Percentiles rank a stretch among this genome's conserved stretches.
These are phyloP conservation scores for Nyssa sinensis DNA, from an alignment of 148 eudicot species.

Conservation along the genomic window DNA sequence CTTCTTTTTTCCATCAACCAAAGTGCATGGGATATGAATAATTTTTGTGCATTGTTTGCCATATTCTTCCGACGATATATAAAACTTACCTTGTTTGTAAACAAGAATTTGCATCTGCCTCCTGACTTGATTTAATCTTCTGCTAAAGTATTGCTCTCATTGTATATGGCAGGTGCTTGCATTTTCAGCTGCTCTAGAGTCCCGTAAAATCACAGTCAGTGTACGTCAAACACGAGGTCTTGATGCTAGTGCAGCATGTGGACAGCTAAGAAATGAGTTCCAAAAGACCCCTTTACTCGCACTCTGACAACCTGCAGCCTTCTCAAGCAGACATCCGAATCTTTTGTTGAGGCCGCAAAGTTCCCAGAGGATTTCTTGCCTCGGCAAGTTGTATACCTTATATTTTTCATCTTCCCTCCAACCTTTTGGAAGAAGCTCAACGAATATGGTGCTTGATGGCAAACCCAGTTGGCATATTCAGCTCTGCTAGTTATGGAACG, in stretches of 20 bases:
- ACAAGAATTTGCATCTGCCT: no score
- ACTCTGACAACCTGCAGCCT: conserved; percentile 25
- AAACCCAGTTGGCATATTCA: no score
- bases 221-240: conserved; percentile 94
- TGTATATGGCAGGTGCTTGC: conserved; percentile 48
- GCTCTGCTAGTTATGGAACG: no score
- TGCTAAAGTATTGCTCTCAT: background rate
- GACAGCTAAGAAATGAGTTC: conserved; percentile 87
- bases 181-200: conserved; percentile 72
- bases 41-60: background rate
- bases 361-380: background rate
- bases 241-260: conserved; percentile 98
- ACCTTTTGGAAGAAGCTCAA: background rate
- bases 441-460: no score
- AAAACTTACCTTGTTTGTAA: no score
- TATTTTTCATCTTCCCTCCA: background rate
- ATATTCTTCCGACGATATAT: background rate
- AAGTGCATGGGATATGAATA: no score
- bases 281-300: conserved; percentile 74
- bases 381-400: background rate
- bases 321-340: conserved; percentile 40
- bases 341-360: conserved; percentile 39
- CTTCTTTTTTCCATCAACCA: background rate
- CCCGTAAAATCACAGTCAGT: conserved; percentile 75
- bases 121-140: no score